Percentiles rank a stretch among this genome's conserved stretches.
phyloP scores from a whole-genome alignment of 2,329 filamentous ascomycete species.

The Sporothrix phasma region DNA sequence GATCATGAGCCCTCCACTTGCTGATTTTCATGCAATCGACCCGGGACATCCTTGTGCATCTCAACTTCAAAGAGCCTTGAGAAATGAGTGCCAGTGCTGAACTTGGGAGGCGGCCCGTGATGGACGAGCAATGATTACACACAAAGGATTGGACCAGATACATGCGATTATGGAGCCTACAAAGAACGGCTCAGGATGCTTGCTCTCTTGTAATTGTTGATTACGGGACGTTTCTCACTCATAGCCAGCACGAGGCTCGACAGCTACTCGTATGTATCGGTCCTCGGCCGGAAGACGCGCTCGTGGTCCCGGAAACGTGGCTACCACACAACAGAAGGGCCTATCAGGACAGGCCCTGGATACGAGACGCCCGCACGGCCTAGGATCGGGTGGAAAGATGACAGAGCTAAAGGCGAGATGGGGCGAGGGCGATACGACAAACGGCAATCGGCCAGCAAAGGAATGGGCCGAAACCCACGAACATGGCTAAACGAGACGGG shows the following conservation, averaged over 20 bases:
- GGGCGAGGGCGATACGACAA: background rate
- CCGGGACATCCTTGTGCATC: too few relatives aligned
- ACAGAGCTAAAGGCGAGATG: background rate
- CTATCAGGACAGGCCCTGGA: background rate
- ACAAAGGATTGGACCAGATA: too few relatives aligned
- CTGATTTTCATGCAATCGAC: too few relatives aligned
- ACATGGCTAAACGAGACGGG: too few relatives aligned
- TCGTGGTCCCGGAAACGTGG: background rate
- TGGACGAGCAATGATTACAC: too few relatives aligned
- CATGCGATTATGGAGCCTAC: background rate
- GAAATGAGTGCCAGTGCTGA: too few relatives aligned
- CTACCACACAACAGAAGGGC: background rate
- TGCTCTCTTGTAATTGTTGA: too few relatives aligned
- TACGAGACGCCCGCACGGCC: background rate
- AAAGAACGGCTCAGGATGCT: background rate
- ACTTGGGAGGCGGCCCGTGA: too few relatives aligned
- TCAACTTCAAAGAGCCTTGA: too few relatives aligned
- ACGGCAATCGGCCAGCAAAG: background rate
- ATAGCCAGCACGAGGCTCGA: slow-evolving; percentile 1
- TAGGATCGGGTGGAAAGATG: too few relatives aligned
- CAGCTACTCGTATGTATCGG: background rate
- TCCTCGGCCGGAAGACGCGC: background rate
- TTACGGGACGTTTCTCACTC: background rate
- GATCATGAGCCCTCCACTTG: too few relatives aligned
- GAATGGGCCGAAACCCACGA: background rate